Evolutionary conservation across 116 monocot genomes (phyloP).

Genomic region (Zostera marina): DNA sequence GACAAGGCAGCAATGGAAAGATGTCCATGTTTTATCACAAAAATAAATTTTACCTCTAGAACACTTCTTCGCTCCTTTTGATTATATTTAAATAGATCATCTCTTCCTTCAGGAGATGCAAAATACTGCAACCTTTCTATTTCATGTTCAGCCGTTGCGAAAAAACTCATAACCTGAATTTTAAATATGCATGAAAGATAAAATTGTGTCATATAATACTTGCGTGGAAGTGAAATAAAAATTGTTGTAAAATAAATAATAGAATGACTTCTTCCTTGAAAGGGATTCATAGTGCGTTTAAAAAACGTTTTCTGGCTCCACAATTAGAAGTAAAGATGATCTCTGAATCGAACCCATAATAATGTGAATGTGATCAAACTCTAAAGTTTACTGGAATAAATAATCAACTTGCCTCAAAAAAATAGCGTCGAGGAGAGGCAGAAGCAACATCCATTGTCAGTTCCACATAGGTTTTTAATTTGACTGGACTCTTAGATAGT

Average conservation of each 20-base stretch:
- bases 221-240: no score
- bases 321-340: no score
- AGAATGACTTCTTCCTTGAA: no score
- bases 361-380: no score
- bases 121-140: conserved; percentile 85
- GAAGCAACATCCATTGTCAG: conserved; percentile 84
- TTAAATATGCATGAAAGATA: background rate
- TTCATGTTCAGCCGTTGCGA: conserved; percentile 70
- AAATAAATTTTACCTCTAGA: conserved; percentile 40
- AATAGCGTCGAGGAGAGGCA: conserved; percentile 79
- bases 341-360: no score
- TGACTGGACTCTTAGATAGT: conserved; percentile 13
- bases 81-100: conserved; percentile 89
- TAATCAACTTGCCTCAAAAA: conserved; percentile 74
- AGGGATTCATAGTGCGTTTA: no score
- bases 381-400: background rate
- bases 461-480: conserved; percentile 52
- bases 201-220: no score
- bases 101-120: conserved; percentile 89
- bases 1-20: background rate
- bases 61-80: conserved; percentile 84
- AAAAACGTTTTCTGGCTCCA: no score
- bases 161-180: conserved; percentile 80
- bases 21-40: background rate
- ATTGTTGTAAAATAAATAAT: no score